These are phyloP conservation scores for Beauveria scarabaeidicola DNA, from an alignment of 2,329 filamentous ascomycete species.

Conservation along the genomic window DNA sequence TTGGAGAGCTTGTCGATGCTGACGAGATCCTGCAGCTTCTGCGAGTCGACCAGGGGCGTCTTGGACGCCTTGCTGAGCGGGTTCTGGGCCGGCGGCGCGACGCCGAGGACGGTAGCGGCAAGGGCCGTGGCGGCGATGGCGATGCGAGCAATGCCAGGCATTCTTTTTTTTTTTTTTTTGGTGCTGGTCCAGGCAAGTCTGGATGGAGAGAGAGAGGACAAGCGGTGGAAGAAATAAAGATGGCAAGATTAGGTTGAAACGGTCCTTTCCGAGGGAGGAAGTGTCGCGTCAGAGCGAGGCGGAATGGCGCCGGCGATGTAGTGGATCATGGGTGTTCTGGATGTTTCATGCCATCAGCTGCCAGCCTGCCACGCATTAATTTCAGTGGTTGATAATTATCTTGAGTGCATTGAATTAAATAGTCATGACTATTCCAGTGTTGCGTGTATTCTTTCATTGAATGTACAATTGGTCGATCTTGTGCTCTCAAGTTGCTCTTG, in stretches of 20 bases:
- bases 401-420: no score
- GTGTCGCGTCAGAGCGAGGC: background rate
- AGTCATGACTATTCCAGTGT: no score
- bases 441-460: no score
- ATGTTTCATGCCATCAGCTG: background rate
- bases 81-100: background rate
- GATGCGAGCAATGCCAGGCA: background rate
- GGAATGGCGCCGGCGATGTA: background rate
- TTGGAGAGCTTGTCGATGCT: conserved; percentile 44
- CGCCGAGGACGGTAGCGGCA: background rate
- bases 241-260: background rate
- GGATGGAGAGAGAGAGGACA: background rate
- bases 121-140: background rate
- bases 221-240: background rate
- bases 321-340: background rate
- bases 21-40: conserved; percentile 50
- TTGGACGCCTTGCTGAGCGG: conserved; percentile 10
- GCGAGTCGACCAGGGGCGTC: conserved; percentile 41
- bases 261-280: background rate
- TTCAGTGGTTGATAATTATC: no score
- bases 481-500: no score
- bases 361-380: background rate
- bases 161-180: background rate
- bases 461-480: no score
- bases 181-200: no score